Base-by-base conservation (phyloP, 345 rosid genomes). In the Melaleuca quinquenervia region DNA sequence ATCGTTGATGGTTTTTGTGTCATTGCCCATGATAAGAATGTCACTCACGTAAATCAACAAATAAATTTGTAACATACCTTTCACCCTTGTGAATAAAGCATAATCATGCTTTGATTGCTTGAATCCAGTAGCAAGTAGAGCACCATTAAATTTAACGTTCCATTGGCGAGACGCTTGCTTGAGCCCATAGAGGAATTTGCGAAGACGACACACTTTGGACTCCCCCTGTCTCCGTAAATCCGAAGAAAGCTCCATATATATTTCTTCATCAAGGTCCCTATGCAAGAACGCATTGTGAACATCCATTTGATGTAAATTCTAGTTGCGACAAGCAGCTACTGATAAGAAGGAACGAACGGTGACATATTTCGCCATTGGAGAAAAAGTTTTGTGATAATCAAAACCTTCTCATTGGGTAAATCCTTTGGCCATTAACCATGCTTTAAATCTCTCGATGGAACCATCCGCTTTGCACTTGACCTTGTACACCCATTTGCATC, bases 1-100 rank as follows among this genome's bases (percentile, higher is more conserved):
- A n/a, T 11, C 8, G 6, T 3, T n/a, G 7, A 76, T 41, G 3
- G 3, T 44, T 1, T 1, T 44, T 1, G 4, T 2, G 4, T 41
- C 4, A 41, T 41, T 41, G 2, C 4, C 41, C 3, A 41, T 41
- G 4, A 41, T 41, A 4, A 41, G 41, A 41, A 24, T 41, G 44
- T 76, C 41, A 24, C 5, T 5, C 24, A 55, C 60, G 15, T 55
- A 55, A 55, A 55, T 24, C 24, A 55, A 2, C 3, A 55, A 3
- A 55, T 13, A 55, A 55, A 14, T 5, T 13, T 55, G 20, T 24
- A 5, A 55, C 20, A 14, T 55, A 55, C 20, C 15, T 55, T 55
- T 55, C 41, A 2, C 4, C 41, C 2, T 2, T 3, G 60, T 55
- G 60, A 55, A 55, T 5, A 55, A 55, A 3, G 60, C 15, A 55